Evolutionary conservation across 1,284 basidiomycete species (phyloP).

Genomic region (Cutaneotrichosporon sp.): DNA sequence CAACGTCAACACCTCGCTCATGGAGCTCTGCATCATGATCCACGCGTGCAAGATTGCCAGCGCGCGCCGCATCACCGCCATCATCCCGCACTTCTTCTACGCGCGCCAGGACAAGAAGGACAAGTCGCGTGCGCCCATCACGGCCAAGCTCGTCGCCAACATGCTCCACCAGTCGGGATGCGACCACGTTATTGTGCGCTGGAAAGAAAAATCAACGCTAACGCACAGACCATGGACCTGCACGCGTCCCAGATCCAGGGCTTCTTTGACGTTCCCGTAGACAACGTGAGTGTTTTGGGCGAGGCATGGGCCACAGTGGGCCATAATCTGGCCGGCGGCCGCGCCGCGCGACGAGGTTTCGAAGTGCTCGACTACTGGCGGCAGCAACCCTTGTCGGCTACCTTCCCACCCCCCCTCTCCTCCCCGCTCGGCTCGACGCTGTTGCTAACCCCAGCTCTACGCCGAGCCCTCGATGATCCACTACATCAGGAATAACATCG

Average conservation of each 20-base stretch:
- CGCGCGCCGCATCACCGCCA: constrained; percentile 92
- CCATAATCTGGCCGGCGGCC: no score
- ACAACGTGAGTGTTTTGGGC: constrained; percentile 72
- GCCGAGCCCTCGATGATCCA: constrained; percentile 95
- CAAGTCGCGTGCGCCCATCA: constrained; percentile 97
- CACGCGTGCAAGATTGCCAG: constrained; percentile 98
- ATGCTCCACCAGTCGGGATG: constrained; percentile 98
- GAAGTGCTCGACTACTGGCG: no score
- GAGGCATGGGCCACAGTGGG: no score
- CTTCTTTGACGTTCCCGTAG: constrained; percentile 99
- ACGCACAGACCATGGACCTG: constrained; percentile 86
- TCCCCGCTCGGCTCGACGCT: neutral
- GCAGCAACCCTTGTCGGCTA: no score
- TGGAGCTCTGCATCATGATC: constrained; percentile 99
- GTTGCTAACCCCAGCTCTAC: constrained; percentile 61
- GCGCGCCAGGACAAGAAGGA: constrained; percentile 99
- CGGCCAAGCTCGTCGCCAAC: constrained; percentile 97
- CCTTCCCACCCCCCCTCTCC: no score
- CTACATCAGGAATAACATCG: constrained; percentile 90
- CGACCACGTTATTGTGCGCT: constrained; percentile 94
- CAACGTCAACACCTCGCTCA: constrained; percentile 77
- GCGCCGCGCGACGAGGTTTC: no score
- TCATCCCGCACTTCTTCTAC: constrained; percentile 92
- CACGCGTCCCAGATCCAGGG: constrained; percentile 99
- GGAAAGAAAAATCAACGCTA: neutral